Evolutionary conservation across 805 yeast species (phyloP), one percentile per base, ranked within the genome.

Genomic region (Saccharomycopsis guyanensis): DNA sequence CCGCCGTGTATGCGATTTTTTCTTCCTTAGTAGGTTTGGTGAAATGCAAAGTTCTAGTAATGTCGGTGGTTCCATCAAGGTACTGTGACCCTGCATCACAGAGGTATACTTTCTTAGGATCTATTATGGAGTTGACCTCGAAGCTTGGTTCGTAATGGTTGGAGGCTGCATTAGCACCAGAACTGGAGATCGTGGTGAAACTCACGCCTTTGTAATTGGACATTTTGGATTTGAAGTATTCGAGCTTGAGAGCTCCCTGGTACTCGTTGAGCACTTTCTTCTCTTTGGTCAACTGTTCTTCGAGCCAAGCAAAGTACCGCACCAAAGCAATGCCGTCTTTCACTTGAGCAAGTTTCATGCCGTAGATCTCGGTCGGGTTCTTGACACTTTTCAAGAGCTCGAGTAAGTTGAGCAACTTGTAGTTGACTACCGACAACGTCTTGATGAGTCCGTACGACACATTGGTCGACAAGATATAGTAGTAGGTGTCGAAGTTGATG

Each of bases 151-250:
- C 66, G 59, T 85, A 85, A 60, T 85, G 94, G 50, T 85, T 81
- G 25, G 84, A 68, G 1, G 93, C 85, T 6, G 86, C 85, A 59
- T 83, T 84, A 10, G 86, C 69, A 0, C 91, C 93, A 1, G 86
- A 70, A 3, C 88, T 76, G 43, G 86, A 77, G 40, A 84, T 83
- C 0, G 93, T 83, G 41, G 76, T 79, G 61, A 84, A 84, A 2
- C 87, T 79, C 38, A 78, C 71, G 0, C 89, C 93, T 18, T 66
- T 71, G 56, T 73, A 78, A 51, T 72, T 65, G 7, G 72, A 71
- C 50, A 66, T 65, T 24, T 61, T 50, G 2, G 64, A 52, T 43
- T 80, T 62, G 40, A 73, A 68, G 7, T 64, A 52, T 44, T 66
- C 67, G 8, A 72, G 63, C 51, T 75, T 71, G 49, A 68, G 63